Evolutionary conservation across 495 filamentous ascomycete species (phyloP).

Genomic region (Aspergillus panamensis): DNA sequence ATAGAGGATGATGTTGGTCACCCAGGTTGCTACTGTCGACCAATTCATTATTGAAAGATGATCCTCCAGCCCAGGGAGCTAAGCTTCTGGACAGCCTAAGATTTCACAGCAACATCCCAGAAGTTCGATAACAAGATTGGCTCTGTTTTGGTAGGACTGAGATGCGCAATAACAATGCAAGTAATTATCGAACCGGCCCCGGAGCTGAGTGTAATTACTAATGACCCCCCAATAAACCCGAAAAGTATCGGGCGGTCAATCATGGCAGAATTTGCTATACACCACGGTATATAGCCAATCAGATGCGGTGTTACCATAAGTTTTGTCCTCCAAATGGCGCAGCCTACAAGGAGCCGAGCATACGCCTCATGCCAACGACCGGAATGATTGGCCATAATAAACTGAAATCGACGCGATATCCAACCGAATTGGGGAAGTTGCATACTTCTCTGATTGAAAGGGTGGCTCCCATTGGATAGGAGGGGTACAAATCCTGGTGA

Average conservation of each 20-base stretch:
- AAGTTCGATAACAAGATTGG: too few species aligned
- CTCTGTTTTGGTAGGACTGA: too few species aligned
- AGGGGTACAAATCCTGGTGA: not conserved
- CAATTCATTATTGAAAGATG: slow-evolving; percentile 26
- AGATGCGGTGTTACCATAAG: not conserved
- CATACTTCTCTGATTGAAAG: not conserved
- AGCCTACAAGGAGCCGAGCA: too few species aligned
- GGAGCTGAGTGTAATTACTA: too few species aligned
- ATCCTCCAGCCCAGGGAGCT: not conserved
- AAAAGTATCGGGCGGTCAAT: not conserved
- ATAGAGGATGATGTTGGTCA: slow-evolving; percentile 36
- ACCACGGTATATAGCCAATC: not conserved
- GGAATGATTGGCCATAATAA: slow-evolving; percentile 2
- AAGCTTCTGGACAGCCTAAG: not conserved
- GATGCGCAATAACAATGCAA: too few species aligned
- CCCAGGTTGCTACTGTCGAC: slow-evolving; percentile 15
- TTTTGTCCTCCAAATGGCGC: not conserved
- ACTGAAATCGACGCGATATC: not conserved
- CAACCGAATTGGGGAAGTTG: slow-evolving; percentile 5
- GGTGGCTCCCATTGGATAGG: slow-evolving; percentile 5
- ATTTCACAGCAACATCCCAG: too few species aligned
- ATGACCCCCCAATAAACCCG: too few species aligned
- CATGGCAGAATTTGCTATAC: not conserved
- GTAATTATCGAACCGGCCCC: too few species aligned
- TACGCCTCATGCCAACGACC: not conserved